Conservation (phyloP, 164 flowering plant genomes). For the Liriodendron chinense region DNA sequence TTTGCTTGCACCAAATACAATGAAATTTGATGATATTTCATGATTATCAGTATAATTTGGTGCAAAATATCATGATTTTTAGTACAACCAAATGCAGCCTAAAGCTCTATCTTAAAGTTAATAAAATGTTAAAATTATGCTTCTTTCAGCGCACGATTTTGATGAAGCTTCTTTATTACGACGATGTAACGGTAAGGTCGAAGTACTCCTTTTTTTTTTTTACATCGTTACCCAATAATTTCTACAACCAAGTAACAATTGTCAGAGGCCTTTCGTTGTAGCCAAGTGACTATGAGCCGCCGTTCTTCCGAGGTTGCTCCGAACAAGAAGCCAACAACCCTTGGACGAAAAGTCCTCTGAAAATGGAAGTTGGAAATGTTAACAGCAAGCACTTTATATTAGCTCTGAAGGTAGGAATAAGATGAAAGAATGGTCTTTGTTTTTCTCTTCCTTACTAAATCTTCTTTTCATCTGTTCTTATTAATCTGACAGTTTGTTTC, state of each 20-base stretch:
- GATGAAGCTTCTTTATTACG: slow-evolving; percentile 89
- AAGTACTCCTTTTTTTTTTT: not conserved
- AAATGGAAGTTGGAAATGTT: slow-evolving; percentile 91
- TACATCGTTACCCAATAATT: not conserved
- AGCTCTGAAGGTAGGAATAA: slow-evolving; percentile 66
- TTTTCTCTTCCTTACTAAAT: not conserved
- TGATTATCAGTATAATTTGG: too few relatives aligned
- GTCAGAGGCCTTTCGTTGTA: slow-evolving; percentile 27
- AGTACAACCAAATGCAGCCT: too few relatives aligned
- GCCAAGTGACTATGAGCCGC: slow-evolving; percentile 95
- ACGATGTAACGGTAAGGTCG: slow-evolving; percentile 76
- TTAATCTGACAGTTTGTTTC: not conserved
- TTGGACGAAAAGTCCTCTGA: slow-evolving; percentile 75
- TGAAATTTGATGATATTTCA: too few relatives aligned
- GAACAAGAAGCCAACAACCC: slow-evolving; percentile 68
- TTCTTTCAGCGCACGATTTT: slow-evolving; percentile 78
- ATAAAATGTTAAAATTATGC: not conserved
- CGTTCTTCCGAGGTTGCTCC: slow-evolving; percentile 78
- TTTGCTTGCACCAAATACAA: too few relatives aligned
- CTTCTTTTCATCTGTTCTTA: not conserved
- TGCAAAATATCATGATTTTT: too few relatives aligned
- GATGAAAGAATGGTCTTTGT: not conserved
- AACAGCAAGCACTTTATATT: slow-evolving; percentile 91
- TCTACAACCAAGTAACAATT: not conserved
- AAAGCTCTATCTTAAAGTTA: not conserved